Percentiles rank a stretch among this genome's conserved stretches.
Conservation (phyloP, 768 basidiomycete genomes). For the Paxillus ammoniavirescens region DNA sequence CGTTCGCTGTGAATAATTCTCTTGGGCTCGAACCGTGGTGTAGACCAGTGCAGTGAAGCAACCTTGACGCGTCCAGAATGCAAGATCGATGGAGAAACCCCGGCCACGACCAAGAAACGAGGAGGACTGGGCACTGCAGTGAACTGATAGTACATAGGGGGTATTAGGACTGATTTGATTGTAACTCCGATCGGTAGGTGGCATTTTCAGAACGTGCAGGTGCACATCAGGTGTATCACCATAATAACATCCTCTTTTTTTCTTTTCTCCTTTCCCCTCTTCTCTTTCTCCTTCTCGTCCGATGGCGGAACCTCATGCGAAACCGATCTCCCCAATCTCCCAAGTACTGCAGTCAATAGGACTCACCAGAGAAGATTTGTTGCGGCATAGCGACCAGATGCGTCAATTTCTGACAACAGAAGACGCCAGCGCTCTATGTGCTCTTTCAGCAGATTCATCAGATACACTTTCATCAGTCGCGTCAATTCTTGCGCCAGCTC, state of each 20-base stretch:
- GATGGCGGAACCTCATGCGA: constrained; percentile 25
- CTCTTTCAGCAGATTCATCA: constrained; percentile 34
- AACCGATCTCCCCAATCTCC: constrained; percentile 63
- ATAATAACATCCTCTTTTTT: not conserved
- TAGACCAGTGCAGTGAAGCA: too few relatives aligned
- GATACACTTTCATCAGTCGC: constrained; percentile 35
- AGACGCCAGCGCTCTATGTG: constrained; percentile 45
- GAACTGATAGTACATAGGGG: too few relatives aligned
- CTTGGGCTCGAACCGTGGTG: too few relatives aligned
- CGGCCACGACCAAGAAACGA: too few relatives aligned
- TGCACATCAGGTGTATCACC: too few relatives aligned
- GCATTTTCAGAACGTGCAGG: not conserved
- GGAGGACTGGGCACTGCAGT: too few relatives aligned
- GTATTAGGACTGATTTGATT: too few relatives aligned
- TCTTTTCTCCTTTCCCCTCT: not conserved
- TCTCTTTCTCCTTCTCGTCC: not conserved
- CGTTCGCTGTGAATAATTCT: too few relatives aligned
- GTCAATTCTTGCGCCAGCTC: constrained; percentile 40
- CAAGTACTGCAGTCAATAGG: constrained; percentile 69
- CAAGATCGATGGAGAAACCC: too few relatives aligned
- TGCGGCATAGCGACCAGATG: constrained; percentile 75
- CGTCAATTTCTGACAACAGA: constrained; percentile 70
- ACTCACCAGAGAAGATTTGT: constrained; percentile 73
- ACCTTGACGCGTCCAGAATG: too few relatives aligned
- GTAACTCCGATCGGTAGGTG: too few relatives aligned